Conservation (phyloP, 177 flowering plant genomes). For the Vitis hybrid region DNA sequence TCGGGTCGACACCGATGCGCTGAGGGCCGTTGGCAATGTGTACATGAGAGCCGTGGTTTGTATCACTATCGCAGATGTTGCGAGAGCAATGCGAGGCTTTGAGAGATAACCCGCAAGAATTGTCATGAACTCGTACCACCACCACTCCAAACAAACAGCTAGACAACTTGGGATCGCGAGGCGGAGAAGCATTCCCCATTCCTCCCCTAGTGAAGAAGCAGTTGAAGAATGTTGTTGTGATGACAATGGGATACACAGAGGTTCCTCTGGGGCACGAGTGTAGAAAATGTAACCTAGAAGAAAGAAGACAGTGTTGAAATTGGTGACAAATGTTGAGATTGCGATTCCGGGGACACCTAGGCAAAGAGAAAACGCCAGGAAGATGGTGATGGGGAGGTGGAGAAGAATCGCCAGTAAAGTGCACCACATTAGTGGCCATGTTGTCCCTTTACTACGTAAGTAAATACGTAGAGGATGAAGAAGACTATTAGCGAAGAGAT, state of each 20-base stretch:
- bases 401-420: constrained; percentile 44
- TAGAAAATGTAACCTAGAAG: constrained; percentile 41
- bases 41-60: constrained; percentile 96
- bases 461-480: constrained; percentile 81
- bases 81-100: constrained; percentile 58
- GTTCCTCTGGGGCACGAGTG: constrained; percentile 10
- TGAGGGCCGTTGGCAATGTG: constrained; percentile 72
- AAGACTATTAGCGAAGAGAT: constrained; percentile 71
- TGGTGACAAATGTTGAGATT: constrained; percentile 54
- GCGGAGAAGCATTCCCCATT: constrained; percentile 56
- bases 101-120: constrained; percentile 70
- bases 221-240: constrained; percentile 4
- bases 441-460: constrained; percentile 63
- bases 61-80: constrained; percentile 78
- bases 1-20: constrained; percentile 71
- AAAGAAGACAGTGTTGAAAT: constrained; percentile 60
- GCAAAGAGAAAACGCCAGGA: constrained; percentile 45
- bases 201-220: constrained; percentile 25
- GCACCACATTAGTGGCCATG: constrained; percentile 82
- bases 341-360: constrained; percentile 77
- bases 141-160: constrained; percentile 90
- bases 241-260: constrained; percentile 17
- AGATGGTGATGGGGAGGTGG: constrained; percentile 62
- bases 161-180: constrained; percentile 73
- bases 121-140: constrained; percentile 99